phyloP scores from a whole-genome alignment of 2,329 filamentous ascomycete genomes.

The Fonsecaea erecta region DNA sequence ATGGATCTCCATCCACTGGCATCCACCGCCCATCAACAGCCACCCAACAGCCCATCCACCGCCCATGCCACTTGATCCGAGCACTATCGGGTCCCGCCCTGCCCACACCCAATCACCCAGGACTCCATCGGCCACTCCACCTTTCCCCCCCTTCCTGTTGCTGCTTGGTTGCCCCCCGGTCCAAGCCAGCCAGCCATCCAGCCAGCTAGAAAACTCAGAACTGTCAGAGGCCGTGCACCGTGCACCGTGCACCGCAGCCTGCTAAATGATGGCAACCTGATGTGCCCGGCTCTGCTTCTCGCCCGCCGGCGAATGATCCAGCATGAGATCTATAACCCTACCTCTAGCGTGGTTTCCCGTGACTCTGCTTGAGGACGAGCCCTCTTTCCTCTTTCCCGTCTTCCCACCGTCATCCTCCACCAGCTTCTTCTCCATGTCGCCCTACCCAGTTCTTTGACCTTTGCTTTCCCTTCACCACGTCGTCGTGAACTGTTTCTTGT shows the following conservation, averaged over 20 bases:
- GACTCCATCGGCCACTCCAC: constrained; percentile 3
- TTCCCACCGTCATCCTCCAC: constrained; percentile 23
- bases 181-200: background rate
- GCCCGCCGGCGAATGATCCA: constrained; percentile 21
- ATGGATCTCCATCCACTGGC: background rate
- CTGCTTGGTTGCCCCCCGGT: constrained; percentile 5
- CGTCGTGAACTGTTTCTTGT: background rate
- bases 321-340: constrained; percentile 21
- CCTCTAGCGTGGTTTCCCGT: constrained; percentile 17
- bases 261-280: constrained; percentile 16
- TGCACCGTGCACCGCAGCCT: constrained; percentile 11
- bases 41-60: constrained; percentile 6
- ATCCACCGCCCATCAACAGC: background rate
- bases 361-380: constrained; percentile 18
- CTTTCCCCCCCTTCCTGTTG: background rate
- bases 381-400: constrained; percentile 16
- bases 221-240: constrained; percentile 11
- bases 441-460: constrained; percentile 1
- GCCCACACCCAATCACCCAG: constrained; percentile 13
- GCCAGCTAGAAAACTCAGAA: constrained; percentile 15
- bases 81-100: constrained; percentile 16
- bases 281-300: constrained; percentile 17
- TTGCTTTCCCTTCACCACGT: background rate
- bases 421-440: constrained; percentile 11
- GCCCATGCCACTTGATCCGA: constrained; percentile 17